phyloP scores from a whole-genome alignment of 495 filamentous ascomycete genomes.

The Niebla homalea region DNA sequence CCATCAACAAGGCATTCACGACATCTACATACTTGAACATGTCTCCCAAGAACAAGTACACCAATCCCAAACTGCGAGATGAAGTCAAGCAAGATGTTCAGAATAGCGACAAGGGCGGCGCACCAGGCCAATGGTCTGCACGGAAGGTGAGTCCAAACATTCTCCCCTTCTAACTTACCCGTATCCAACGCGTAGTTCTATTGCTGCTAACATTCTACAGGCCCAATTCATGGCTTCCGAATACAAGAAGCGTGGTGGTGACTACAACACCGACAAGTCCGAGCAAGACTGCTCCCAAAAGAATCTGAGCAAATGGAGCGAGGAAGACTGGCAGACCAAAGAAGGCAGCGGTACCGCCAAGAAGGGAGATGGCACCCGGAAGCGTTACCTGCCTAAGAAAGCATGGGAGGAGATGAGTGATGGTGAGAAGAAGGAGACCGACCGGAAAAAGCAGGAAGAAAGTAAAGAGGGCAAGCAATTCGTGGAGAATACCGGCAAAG shows the following conservation, averaged over 20 bases:
- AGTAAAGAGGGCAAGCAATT: constrained; percentile 33
- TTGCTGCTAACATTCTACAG: constrained; percentile 16
- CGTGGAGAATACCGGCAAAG: constrained; percentile 29
- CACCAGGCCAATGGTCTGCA: constrained; percentile 37
- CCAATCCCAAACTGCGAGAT: constrained; percentile 33
- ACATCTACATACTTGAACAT: too few species aligned
- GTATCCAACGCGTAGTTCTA: not conserved
- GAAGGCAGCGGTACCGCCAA: constrained; percentile 33
- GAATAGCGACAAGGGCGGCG: constrained; percentile 32
- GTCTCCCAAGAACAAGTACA: constrained; percentile 36
- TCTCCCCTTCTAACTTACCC: not conserved
- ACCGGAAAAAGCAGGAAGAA: constrained; percentile 30
- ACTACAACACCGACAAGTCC: constrained; percentile 32
- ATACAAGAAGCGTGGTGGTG: constrained; percentile 38
- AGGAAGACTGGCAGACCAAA: constrained; percentile 40
- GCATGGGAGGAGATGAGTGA: constrained; percentile 37
- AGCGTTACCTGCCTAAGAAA: constrained; percentile 36
- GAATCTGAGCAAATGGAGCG: constrained; percentile 30
- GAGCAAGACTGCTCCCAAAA: constrained; percentile 29
- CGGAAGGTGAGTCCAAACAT: constrained; percentile 25
- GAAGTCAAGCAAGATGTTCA: constrained; percentile 36
- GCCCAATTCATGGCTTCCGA: constrained; percentile 38
- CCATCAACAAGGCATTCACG: too few species aligned
- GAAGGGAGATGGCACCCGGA: constrained; percentile 29
- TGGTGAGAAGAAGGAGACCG: constrained; percentile 30